Percentiles rank a stretch among this genome's conserved stretches.
phyloP scores from a whole-genome alignment of 1,284 basidiomycete genomes.

The Pisolithus thermaeus region DNA sequence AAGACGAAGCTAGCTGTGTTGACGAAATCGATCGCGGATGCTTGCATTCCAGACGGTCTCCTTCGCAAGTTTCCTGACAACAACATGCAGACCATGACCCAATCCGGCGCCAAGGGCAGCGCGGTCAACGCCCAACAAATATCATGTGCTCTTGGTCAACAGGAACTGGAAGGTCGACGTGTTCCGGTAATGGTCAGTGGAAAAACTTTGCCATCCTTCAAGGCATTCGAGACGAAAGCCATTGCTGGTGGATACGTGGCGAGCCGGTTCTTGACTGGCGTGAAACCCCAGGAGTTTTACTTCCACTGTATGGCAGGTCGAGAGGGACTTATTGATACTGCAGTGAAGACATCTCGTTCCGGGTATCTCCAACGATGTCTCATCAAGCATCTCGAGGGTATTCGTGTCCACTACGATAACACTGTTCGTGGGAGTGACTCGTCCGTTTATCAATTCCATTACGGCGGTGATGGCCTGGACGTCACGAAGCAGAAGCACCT shows the following conservation, averaged over 20 bases:
- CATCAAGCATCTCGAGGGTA: conserved; percentile 97
- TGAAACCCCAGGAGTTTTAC: conserved; percentile 99
- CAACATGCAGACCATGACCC: conserved; percentile 99
- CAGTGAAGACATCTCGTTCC: conserved; percentile 98
- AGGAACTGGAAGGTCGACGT: conserved; percentile 96
- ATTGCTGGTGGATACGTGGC: conserved; percentile 99
- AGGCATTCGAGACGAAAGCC: conserved; percentile 93
- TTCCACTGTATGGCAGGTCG: conserved; percentile 99
- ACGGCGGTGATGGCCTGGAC: conserved; percentile 96
- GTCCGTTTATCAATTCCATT: conserved; percentile 93
- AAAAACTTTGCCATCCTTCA: conserved; percentile 97
- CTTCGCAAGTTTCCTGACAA: conserved; percentile 95
- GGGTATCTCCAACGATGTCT: conserved; percentile 98
- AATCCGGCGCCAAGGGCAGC: conserved; percentile 97
- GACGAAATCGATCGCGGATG: conserved; percentile 86
- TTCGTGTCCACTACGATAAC: conserved; percentile 96
- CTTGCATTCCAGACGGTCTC: conserved; percentile 87
- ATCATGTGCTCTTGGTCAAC: conserved; percentile 94
- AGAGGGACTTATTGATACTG: conserved; percentile 98
- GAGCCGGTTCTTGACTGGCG: conserved; percentile 98
- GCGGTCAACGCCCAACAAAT: conserved; percentile 98
- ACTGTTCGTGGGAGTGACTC: conserved; percentile 95
- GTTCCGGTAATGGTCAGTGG: conserved; percentile 99
- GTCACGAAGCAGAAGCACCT: conserved; percentile 94
- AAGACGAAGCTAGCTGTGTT: conserved; percentile 82